Evolutionary conservation across 2,329 filamentous ascomycete species (phyloP).

Genomic region (Venturia pyrina): DNA sequence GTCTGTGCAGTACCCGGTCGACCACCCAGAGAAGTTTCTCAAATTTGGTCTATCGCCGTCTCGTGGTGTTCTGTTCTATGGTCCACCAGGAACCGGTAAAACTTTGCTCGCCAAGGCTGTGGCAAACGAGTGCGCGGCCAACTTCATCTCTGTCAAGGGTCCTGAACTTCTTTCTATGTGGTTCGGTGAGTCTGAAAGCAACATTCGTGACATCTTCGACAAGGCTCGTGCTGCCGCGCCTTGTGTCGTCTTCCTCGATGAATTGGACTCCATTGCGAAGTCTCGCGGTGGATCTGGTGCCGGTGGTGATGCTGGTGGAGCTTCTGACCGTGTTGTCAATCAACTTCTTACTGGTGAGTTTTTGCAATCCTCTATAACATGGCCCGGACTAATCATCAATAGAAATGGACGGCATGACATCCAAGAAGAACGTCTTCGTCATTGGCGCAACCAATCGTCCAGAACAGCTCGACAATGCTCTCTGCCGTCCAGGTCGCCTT

Average conservation of each 20-base stretch:
- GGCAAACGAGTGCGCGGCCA: slow-evolving; percentile 97
- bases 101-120: slow-evolving; percentile 98
- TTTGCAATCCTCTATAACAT: slow-evolving; percentile 5
- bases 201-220: slow-evolving; percentile 99
- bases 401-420: slow-evolving; percentile 99
- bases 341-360: slow-evolving; percentile 88
- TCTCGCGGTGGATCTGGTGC: slow-evolving; percentile 89
- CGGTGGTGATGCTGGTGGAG: slow-evolving; percentile 83
- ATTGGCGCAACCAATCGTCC: slow-evolving; percentile 98
- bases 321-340: slow-evolving; percentile 98
- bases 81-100: slow-evolving; percentile 99
- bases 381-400: slow-evolving; percentile 31
- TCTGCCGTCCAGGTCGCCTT: slow-evolving; percentile 96
- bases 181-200: slow-evolving; percentile 99
- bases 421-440: slow-evolving; percentile 99
- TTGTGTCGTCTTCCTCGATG: slow-evolving; percentile 97
- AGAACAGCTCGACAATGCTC: slow-evolving; percentile 94
- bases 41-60: slow-evolving; percentile 98
- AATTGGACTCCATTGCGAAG: slow-evolving; percentile 98
- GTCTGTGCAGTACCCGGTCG: slow-evolving; percentile 96
- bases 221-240: slow-evolving; percentile 96
- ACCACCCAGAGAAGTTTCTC: slow-evolving; percentile 99
- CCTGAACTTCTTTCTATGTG: slow-evolving; percentile 98
- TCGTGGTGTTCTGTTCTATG: slow-evolving; percentile 97
- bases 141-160: slow-evolving; percentile 99